Base-by-base conservation (phyloP, 2,329 filamentous ascomycete species). In the Sporothrix luriei region DNA sequence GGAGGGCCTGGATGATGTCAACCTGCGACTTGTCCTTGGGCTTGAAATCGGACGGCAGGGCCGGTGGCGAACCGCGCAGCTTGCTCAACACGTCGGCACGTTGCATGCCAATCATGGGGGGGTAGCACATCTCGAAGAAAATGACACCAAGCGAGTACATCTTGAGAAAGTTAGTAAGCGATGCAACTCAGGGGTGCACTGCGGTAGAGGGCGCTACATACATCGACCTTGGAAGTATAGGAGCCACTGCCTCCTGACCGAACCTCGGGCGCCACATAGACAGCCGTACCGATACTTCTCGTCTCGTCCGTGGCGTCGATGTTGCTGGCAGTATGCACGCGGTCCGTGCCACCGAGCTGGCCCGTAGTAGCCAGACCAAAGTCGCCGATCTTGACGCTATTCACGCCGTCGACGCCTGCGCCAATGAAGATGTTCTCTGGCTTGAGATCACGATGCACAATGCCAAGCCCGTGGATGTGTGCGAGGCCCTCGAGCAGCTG, bases 61-160 rank as follows among this genome's bases (percentile, higher is more conserved):
- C 79, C 51, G 93, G 89, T 14, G 88, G 83, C 51, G 87, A 86
- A 73, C 88, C 85, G 59, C 92, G 87, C 54, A 97, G 84, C 68
- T 85, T 82, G 67, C 90, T 85, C 38, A 97, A 83, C 4, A 89
- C 85, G 66, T 84, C 80, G 1, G 85, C 86, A 72, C 88, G 84
- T 74, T 90, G 85, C 87, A 90, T 90, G 4, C 87, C 88, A 13
- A 83, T 74, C 77, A 89, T 83, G 0, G 87, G 84, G 46, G 83
- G 80, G 73, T 89, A 94, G 76, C 91, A 96, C 95, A 99, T 99
- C 79, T 99, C 95, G 74, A 97, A 98, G 80, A 99, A 97, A 70
- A 99, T 98, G 73, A 99, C 91, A 0, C 95, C 95, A 54, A 99
- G 84, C 0, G 94, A 97, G 77, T 95, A 99, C 94, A 99, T 98